Base-by-base conservation (phyloP, 2,329 filamentous ascomycete genomes). In the Scedosporium dehoogii region DNA sequence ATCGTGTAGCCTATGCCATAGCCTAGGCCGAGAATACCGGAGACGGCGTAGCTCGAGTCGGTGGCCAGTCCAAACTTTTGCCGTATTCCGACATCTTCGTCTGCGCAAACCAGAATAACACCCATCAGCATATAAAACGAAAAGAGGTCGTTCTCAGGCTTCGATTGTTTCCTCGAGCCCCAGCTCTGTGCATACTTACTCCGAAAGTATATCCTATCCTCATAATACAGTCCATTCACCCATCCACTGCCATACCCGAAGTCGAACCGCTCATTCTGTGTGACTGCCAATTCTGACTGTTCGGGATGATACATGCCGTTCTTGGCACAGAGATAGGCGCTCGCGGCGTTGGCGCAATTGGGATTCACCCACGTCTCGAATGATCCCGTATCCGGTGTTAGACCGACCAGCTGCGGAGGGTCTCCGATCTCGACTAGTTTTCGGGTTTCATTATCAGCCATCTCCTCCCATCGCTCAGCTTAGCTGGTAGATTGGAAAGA, bases 341-440 rank as follows among this genome's bases (percentile, higher is more conserved):
- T 63, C n/a, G 53, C 56, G n/a, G 61, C 18, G 10, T 44, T 41
- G 4, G 53, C 53, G 29, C 61, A 63, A 25, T 63, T 63, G 61
- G 61, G 61, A 65, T 81, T 73, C 51, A 86, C 74, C 84, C 85
- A 87, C 3, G 84, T 79, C 69, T 87, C 85, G 66, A 81, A 85
- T 70, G 82, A 85, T 29, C 85, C 85, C 2, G 85, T 87, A 71
- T 87, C 85, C 65, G 87, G 77, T 61, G 83, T 75, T 67, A 87
- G 75, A 61, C 72, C 76, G 59, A 86, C 70, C 3, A 72, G 70
- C 71, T 87, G 85, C 0, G 76, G 73, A 0, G 85, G 85, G 0
- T 83, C 85, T 59, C 85, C 85, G 51, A 87, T 72, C n/a, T 74
- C 73, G 51, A 87, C 61, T 63, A 18, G 23, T 14, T 29, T 38